A percentile compares a stretch with the other conserved stretches of the same genome.
Conservation (phyloP, 1,139 yeast species). For the Saccharomycopsis hybrid region DNA sequence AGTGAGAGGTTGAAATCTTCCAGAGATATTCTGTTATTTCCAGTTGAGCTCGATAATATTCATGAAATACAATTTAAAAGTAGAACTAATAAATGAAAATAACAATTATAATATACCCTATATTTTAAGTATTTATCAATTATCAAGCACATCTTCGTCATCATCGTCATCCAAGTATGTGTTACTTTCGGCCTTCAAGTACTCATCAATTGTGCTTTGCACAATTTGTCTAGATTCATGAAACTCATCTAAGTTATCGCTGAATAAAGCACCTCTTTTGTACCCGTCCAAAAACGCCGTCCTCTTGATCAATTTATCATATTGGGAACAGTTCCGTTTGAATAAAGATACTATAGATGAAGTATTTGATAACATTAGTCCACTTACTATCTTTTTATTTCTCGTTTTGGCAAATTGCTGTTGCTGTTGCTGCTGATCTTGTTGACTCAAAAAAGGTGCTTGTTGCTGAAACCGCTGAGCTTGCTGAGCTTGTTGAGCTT, state of each 20-base stretch:
- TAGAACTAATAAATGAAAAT: too few species aligned
- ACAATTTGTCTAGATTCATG: constrained; percentile 74
- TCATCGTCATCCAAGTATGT: constrained; percentile 23
- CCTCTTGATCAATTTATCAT: constrained; percentile 70
- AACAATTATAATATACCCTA: too few species aligned
- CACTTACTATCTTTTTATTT: constrained; percentile 38
- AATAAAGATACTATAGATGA: constrained; percentile 65
- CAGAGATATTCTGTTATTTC: too few species aligned
- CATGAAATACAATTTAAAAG: too few species aligned
- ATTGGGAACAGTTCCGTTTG: constrained; percentile 64
- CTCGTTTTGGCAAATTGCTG: constrained; percentile 27
- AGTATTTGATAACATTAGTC: constrained; percentile 73
- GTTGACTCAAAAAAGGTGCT: too few species aligned
- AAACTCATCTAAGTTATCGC: constrained; percentile 70
- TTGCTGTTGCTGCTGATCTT: constrained; percentile 10
- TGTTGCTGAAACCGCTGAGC: constrained; percentile 25
- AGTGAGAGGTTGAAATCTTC: too few species aligned
- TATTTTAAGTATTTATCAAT: too few species aligned
- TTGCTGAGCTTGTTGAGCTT: not conserved
- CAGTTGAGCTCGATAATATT: too few species aligned
- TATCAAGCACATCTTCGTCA: too few species aligned
- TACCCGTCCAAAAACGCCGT: constrained; percentile 84
- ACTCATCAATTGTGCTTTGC: constrained; percentile 64
- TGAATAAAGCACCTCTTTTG: constrained; percentile 46
- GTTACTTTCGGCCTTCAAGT: constrained; percentile 50